Base-by-base conservation (phyloP, 208 protist genomes). In the Phytomonas sp. region DNA sequence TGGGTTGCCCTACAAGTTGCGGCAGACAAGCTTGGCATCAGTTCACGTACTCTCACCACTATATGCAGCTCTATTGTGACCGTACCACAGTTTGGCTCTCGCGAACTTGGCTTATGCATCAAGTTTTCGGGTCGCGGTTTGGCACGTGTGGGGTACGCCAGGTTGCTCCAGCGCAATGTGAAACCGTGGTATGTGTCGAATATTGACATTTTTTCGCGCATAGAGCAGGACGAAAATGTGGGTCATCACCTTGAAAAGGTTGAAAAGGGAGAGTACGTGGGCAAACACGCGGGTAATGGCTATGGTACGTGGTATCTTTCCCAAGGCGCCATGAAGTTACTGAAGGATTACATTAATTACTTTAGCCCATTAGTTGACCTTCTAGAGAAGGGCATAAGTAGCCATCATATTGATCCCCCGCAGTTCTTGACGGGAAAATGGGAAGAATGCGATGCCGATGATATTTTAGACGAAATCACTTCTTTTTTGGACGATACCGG, bases 231-330 rank as follows among this genome's bases (percentile, higher is more conserved):
- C 65, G 82, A 84, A 32, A 76, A 80, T 63, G 76, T 83, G 29
- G 82, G 79, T 43, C 80, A 94, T 75, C 82, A 92, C 74, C 71
- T 92, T 66, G 82, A 87, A 46, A 84, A 76, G 70, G 70, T 74
- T 17, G 82, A 88, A 73, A 86, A 83, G 73, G 78, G 77, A 56
- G 87, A 95, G 60, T 85, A 81, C 33, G 43, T 80, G 4, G 80
- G 82, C 34, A 77, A 85, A 68, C 78, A 82, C 70, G 67, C 66
- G 43, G 76, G 75, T 69, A 80, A 62, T 65, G 29, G 46, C 15
- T 51, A 76, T 74, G 84, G 81, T 23, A 85, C 80, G 30, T 97
- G 92, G 92, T 88, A 84, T 74, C 81, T 97, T 70, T 96, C 92
- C 7, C 75, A 73, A 26, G 74, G 78, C 20, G 89, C 87, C 28